These are phyloP conservation scores for Viola odorata DNA, from an alignment of 345 rosid genomes.

Conservation along the genomic window DNA sequence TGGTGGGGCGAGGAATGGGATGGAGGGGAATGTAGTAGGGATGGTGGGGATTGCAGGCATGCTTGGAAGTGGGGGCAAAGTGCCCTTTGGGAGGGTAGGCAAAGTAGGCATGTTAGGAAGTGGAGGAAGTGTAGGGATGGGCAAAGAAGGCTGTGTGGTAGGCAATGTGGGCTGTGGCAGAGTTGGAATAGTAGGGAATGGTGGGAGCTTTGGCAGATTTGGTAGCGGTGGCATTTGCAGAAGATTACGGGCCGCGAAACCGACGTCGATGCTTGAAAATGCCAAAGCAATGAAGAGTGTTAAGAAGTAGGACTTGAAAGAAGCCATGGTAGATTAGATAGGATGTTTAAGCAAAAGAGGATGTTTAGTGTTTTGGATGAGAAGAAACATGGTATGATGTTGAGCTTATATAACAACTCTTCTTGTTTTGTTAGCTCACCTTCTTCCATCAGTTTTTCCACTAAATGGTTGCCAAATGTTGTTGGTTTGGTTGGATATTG, in stretches of 20 bases:
- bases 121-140: neutral
- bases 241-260: neutral
- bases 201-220: neutral
- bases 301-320: neutral
- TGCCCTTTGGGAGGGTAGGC: neutral
- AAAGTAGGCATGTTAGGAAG: neutral
- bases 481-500: too few relatives aligned
- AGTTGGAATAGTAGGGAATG: neutral
- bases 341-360: neutral
- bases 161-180: neutral
- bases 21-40: neutral
- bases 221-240: neutral
- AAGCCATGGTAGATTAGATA: neutral
- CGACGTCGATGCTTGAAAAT: neutral
- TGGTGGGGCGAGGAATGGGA: constrained; percentile 1
- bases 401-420: too few relatives aligned
- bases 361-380: too few relatives aligned
- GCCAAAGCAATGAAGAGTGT: neutral
- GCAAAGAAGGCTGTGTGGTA: neutral
- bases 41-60: neutral
- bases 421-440: too few relatives aligned
- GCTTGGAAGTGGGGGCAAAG: neutral
- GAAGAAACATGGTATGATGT: too few relatives aligned
- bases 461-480: too few relatives aligned
- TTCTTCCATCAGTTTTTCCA: too few relatives aligned